phyloP scores from a whole-genome alignment of 1,284 basidiomycete species.

The Cutaneotrichosporon spelunceum region DNA sequence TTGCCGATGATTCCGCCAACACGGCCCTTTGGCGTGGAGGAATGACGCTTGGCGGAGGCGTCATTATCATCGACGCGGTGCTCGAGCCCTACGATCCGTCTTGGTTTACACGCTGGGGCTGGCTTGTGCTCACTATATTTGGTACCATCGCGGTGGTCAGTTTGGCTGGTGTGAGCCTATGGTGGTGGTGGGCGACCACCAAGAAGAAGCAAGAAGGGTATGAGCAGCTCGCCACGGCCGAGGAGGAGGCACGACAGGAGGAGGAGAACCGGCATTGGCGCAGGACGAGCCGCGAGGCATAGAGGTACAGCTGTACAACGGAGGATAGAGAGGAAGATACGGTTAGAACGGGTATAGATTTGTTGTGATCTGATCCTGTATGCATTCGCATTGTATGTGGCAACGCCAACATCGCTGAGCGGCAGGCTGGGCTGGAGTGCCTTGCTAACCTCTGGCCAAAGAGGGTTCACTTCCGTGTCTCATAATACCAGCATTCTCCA shows the following conservation, averaged over 20 bases:
- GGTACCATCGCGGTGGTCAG: slow-evolving; percentile 60
- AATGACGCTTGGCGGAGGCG: slow-evolving; percentile 64
- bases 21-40: slow-evolving; percentile 39
- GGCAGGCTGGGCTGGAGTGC: too few species aligned
- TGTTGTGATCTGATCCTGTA: slow-evolving; percentile 3
- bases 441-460: neutral
- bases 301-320: neutral
- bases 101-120: slow-evolving; percentile 63
- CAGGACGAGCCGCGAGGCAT: slow-evolving; percentile 13
- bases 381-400: slow-evolving; percentile 1
- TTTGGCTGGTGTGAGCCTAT: slow-evolving; percentile 60
- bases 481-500: neutral
- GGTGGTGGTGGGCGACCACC: slow-evolving; percentile 57
- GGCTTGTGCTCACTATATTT: slow-evolving; percentile 45
- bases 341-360: neutral
- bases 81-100: slow-evolving; percentile 80
- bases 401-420: too few species aligned
- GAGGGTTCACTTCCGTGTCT: neutral
- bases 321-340: neutral
- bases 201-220: slow-evolving; percentile 17
- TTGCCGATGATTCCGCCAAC: slow-evolving; percentile 18
- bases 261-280: slow-evolving; percentile 19
- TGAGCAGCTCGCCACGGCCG: slow-evolving; percentile 15
- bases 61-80: slow-evolving; percentile 80
- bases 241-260: slow-evolving; percentile 17